These are phyloP conservation scores for Aspergillus sp. DNA, from an alignment of 2,329 filamentous ascomycete genomes.

Conservation along the genomic window DNA sequence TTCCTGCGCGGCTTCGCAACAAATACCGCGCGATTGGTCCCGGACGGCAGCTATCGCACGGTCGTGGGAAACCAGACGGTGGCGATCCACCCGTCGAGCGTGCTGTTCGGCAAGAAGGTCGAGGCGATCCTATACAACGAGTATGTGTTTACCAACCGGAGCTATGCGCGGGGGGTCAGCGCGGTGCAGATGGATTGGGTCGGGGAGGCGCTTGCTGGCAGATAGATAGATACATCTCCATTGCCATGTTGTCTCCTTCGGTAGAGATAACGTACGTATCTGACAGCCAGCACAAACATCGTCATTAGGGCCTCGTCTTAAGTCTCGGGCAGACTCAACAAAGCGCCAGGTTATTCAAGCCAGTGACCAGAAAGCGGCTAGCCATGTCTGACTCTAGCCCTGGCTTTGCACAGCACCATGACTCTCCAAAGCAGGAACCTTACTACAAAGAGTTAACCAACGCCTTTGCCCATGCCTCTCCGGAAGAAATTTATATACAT, in stretches of 20 bases:
- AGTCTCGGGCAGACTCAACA: no score
- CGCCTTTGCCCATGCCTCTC: no score
- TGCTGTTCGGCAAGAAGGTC: conserved; percentile 50
- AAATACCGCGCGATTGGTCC: conserved; percentile 52
- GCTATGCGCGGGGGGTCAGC: conserved; percentile 54
- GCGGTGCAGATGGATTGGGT: conserved; percentile 56
- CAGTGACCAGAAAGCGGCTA: background rate
- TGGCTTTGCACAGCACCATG: no score
- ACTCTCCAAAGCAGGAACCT: no score
- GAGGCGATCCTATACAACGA: conserved; percentile 58
- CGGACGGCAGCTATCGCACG: conserved; percentile 54
- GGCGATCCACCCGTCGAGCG: conserved; percentile 53
- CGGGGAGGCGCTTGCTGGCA: conserved; percentile 37
- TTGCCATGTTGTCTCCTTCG: conserved; percentile 3
- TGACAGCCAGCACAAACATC: background rate
- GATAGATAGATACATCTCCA: conserved; percentile 1
- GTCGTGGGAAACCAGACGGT: conserved; percentile 53
- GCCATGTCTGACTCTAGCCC: no score
- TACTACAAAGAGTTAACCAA: no score
- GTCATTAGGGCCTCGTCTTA: no score
- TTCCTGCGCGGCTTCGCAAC: conserved; percentile 50
- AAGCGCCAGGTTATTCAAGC: no score
- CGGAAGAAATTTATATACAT: no score
- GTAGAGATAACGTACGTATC: background rate
- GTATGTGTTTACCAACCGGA: conserved; percentile 56